Conservation (phyloP, 306 rosid genomes). For the Potentilla sterilis region DNA sequence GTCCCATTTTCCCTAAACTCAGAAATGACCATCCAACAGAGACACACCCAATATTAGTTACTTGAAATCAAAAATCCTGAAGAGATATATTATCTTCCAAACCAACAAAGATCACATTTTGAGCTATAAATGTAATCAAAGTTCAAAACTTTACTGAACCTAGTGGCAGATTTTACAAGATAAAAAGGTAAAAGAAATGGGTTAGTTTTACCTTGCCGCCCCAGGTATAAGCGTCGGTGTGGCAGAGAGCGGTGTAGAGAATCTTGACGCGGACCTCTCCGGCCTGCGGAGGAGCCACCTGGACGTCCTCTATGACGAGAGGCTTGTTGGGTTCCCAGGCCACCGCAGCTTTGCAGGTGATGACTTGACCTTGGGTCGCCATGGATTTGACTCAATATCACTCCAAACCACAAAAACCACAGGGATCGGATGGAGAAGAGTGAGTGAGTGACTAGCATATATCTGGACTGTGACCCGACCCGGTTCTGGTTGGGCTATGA, state of each 20-base stretch:
- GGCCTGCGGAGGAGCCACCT: conserved; percentile 87
- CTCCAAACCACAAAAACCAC: conserved; percentile 6
- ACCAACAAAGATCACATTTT: not conserved
- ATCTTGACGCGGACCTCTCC: conserved; percentile 86
- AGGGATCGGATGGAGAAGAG: conserved; percentile 13
- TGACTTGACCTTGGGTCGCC: conserved; percentile 88
- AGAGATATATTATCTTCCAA: not conserved
- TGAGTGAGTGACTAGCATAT: not conserved
- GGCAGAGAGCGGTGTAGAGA: conserved; percentile 85
- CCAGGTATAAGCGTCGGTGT: conserved; percentile 95
- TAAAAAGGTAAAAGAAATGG: not conserved
- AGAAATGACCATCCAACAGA: not conserved
- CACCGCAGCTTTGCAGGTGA: conserved; percentile 99
- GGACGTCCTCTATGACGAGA: conserved; percentile 71
- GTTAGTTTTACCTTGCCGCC: conserved; percentile 54
- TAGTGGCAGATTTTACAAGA: not conserved
- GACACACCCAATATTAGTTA: not conserved
- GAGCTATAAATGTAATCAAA: not conserved
- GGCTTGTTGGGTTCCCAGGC: conserved; percentile 98
- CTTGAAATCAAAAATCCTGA: not conserved
- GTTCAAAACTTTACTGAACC: not conserved
- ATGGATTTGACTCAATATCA: conserved; percentile 26
- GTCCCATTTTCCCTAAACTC: not conserved
- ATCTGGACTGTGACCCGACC: not conserved
- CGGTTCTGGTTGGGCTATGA: not conserved